Evolutionary conservation across 192 early-diverging fungal genomes (phyloP).

Genomic region (Umbelopsis ramanniana): DNA sequence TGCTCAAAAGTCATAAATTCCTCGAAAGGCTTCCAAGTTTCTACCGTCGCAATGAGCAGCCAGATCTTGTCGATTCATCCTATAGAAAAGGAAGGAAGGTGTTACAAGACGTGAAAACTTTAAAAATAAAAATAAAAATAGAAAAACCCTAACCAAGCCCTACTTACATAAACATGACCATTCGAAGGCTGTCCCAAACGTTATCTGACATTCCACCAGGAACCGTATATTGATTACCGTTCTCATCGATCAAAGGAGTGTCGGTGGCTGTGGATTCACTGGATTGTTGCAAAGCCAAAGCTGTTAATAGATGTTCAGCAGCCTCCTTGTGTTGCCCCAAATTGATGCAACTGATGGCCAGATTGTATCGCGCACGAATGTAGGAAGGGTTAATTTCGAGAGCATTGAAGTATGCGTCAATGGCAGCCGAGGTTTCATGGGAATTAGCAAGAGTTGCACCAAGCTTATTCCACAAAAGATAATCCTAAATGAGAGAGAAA

Average conservation of each 20-base stretch:
- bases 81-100: slow-evolving; percentile 54
- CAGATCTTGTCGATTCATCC: slow-evolving; percentile 82
- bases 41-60: slow-evolving; percentile 76
- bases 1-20: slow-evolving; percentile 83
- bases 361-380: slow-evolving; percentile 95
- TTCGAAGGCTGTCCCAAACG: slow-evolving; percentile 85
- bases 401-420: slow-evolving; percentile 93
- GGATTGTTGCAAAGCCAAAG: slow-evolving; percentile 79
- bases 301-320: slow-evolving; percentile 89
- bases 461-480: slow-evolving; percentile 95
- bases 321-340: slow-evolving; percentile 88
- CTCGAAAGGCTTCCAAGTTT: slow-evolving; percentile 81
- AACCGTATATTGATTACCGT: slow-evolving; percentile 23
- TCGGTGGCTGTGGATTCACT: slow-evolving; percentile 46
- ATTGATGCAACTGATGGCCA: slow-evolving; percentile 92
- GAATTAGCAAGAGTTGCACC: slow-evolving; percentile 96
- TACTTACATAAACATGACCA: slow-evolving; percentile 56
- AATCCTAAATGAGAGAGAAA: slow-evolving; percentile 59
- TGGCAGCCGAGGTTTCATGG: slow-evolving; percentile 72
- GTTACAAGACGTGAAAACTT: slow-evolving; percentile 18
- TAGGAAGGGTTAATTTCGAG: slow-evolving; percentile 94
- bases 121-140: neutral
- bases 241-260: slow-evolving; percentile 37
- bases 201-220: slow-evolving; percentile 67
- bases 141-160: neutral